Percentiles rank a stretch among this genome's conserved stretches.
Evolutionary conservation across 306 rosid genomes (phyloP).

Genomic region (Notholithocarpus densiflorus): DNA sequence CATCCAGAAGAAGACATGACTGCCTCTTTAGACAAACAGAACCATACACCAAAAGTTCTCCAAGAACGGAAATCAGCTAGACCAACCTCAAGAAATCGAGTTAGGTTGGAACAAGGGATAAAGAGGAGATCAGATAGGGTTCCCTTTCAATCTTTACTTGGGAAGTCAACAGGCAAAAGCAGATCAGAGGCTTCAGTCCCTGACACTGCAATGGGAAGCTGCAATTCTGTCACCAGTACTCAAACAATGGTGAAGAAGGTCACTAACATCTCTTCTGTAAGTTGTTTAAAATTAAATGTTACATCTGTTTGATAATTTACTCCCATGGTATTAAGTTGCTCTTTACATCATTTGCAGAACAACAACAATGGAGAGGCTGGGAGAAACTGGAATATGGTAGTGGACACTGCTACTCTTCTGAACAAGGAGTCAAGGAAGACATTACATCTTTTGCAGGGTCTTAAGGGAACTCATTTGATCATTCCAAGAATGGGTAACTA

Average conservation of each 20-base stretch:
- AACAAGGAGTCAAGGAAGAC: constrained; percentile 79
- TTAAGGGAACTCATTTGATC: constrained; percentile 65
- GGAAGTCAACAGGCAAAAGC: constrained; percentile 27
- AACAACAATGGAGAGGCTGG: constrained; percentile 29
- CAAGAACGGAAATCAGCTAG: constrained; percentile 35
- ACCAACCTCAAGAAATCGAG: constrained; percentile 26
- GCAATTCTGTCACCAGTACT: constrained; percentile 19
- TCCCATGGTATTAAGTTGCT: constrained; percentile 6
- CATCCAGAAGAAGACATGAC: constrained; percentile 30
- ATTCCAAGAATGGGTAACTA: constrained; percentile 70
- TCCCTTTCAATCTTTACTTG: constrained; percentile 55
- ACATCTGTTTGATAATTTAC: constrained; percentile 14
- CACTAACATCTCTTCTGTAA: constrained; percentile 33
- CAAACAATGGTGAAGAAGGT: constrained; percentile 24
- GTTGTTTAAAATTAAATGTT: constrained; percentile 19
- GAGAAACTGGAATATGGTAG: constrained; percentile 71
- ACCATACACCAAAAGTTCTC: constrained; percentile 35
- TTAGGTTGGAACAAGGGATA: constrained; percentile 27
- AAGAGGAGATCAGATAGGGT: constrained; percentile 41
- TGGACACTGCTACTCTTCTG: constrained; percentile 66
- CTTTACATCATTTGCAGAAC: constrained; percentile 38
- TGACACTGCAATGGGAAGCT: constrained; percentile 33
- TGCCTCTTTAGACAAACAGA: constrained; percentile 42
- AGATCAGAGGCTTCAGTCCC: constrained; percentile 27
- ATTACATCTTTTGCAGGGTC: constrained; percentile 78